These are phyloP conservation scores for Durio zibethinus DNA, from an alignment of 345 rosid genomes.

Conservation along the genomic window DNA sequence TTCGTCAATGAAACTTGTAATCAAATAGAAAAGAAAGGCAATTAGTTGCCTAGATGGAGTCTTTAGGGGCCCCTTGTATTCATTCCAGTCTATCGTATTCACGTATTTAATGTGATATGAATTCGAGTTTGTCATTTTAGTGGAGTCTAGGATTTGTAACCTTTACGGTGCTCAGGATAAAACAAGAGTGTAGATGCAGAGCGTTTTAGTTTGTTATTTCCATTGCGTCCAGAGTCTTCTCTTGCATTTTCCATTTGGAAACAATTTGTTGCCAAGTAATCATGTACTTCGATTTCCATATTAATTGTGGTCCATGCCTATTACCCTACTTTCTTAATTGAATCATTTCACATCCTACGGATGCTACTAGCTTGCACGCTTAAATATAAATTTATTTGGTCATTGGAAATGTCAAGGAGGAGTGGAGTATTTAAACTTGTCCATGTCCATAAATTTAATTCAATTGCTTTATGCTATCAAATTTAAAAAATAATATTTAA, in stretches of 20 bases:
- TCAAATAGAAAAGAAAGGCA: not conserved
- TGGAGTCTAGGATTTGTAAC: not conserved
- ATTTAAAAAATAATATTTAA: too few species aligned
- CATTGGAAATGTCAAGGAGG: not conserved
- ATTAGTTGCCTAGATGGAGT: not conserved
- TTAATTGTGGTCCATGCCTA: not conserved
- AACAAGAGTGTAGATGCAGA: not conserved
- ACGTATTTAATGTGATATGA: not conserved
- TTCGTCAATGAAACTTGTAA: slow-evolving; percentile 11
- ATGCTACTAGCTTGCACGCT: not conserved
- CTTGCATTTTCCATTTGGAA: not conserved
- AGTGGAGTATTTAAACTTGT: not conserved
- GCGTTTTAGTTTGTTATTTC: not conserved
- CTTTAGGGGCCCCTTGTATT: not conserved
- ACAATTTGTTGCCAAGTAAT: not conserved
- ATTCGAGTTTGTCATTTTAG: not conserved
- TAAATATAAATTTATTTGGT: not conserved
- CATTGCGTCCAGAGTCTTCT: not conserved
- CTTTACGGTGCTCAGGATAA: not conserved
- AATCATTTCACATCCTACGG: not conserved
- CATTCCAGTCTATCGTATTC: not conserved
- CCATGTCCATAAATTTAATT: too few species aligned
- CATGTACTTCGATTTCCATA: not conserved
- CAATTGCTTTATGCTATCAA: too few species aligned
- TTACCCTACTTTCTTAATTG: not conserved